Evolutionary conservation across 1,284 basidiomycete species (phyloP).

Genomic region (Ceratobasidium sp.): DNA sequence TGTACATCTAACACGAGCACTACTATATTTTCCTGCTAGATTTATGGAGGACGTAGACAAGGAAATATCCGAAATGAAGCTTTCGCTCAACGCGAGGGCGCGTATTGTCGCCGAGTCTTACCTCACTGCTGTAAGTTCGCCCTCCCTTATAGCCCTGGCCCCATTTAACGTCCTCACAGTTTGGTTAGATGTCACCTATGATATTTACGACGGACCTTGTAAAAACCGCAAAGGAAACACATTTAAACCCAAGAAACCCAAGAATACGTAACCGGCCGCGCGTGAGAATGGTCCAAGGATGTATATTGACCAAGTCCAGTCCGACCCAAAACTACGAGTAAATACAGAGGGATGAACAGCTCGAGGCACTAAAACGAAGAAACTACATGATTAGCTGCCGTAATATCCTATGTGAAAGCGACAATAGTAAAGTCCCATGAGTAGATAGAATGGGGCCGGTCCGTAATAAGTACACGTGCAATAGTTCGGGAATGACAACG

Average conservation of each 20-base stretch:
- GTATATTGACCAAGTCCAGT: background rate
- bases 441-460: background rate
- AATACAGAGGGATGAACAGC: too few species aligned
- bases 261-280: background rate
- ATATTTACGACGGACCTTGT: background rate
- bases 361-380: too few species aligned
- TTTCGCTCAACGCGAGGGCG: conserved; percentile 91
- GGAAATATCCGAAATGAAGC: conserved; percentile 89
- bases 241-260: background rate
- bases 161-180: conserved; percentile 7
- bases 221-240: background rate
- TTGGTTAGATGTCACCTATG: conserved; percentile 25
- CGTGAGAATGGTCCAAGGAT: conserved; percentile 3
- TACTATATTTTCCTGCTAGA: conserved; percentile 52
- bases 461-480: background rate
- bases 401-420: conserved; percentile 3
- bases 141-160: background rate
- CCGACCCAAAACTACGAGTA: background rate
- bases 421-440: background rate
- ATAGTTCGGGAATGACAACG: background rate
- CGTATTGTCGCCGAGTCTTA: conserved; percentile 96
- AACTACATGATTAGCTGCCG: background rate
- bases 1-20: background rate
- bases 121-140: conserved; percentile 68
- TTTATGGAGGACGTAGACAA: conserved; percentile 99